Percentiles rank a stretch among this genome's conserved stretches.
These are phyloP conservation scores for Manihot esculenta DNA, from an alignment of 441 rosid genomes.

Conservation along the genomic window DNA sequence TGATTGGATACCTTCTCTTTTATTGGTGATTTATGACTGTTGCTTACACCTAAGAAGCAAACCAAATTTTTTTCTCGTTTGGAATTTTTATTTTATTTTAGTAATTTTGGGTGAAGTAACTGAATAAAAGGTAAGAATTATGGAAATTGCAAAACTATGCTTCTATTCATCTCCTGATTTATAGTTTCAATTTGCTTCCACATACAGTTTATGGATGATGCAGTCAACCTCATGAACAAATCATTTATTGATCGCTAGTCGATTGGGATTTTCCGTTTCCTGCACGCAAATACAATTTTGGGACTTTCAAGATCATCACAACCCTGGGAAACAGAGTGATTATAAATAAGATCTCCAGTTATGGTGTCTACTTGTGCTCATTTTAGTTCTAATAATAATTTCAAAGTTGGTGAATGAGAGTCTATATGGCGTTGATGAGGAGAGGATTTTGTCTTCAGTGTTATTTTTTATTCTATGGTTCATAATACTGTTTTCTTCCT, in stretches of 20 bases:
- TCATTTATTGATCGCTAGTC: slow-evolving; percentile 71
- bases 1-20: too few species aligned
- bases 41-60: not conserved
- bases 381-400: not conserved
- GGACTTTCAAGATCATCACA: slow-evolving; percentile 10
- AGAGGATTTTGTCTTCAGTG: not conserved
- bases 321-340: slow-evolving; percentile 18
- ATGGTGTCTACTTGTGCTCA: not conserved
- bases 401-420: not conserved
- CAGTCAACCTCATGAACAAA: slow-evolving; percentile 79
- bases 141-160: not conserved
- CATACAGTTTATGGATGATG: slow-evolving; percentile 88
- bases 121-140: not conserved
- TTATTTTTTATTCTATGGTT: not conserved
- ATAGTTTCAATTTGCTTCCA: slow-evolving; percentile 18
- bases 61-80: not conserved
- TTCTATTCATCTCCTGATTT: slow-evolving; percentile 6
- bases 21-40: not conserved
- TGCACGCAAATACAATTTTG: slow-evolving; percentile 17
- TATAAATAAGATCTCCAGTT: slow-evolving; percentile 15
- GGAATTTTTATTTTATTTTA: not conserved
- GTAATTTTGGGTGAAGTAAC: not conserved
- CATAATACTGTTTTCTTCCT: not conserved
- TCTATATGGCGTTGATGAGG: not conserved
- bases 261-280: not conserved